Percentiles rank a stretch among this genome's conserved stretches.
These are phyloP conservation scores for Talaromyces sp. DNA, from an alignment of 2,329 filamentous ascomycete genomes.

Conservation along the genomic window DNA sequence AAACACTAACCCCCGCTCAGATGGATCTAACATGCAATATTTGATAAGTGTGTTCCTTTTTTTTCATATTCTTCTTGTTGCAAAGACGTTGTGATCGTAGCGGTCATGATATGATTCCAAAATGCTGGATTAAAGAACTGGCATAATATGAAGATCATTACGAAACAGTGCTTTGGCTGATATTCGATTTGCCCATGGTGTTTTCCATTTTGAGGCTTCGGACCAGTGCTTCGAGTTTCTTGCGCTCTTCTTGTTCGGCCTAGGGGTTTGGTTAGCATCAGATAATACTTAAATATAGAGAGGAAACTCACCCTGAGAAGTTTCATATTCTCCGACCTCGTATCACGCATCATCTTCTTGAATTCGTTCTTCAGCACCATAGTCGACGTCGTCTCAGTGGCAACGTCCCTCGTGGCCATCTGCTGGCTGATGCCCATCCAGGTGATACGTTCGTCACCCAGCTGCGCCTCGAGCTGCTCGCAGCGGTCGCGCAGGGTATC, in stretches of 20 bases:
- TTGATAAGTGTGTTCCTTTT: not conserved
- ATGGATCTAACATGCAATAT: not conserved
- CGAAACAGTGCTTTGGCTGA: conserved; percentile 27
- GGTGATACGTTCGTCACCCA: conserved; percentile 63
- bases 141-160: not conserved
- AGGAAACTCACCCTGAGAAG: conserved; percentile 54
- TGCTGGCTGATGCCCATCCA: conserved; percentile 59
- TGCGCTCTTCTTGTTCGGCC: conserved; percentile 67
- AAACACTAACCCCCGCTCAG: not conserved
- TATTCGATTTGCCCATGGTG: conserved; percentile 27
- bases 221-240: conserved; percentile 60
- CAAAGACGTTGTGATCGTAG: conserved; percentile 2
- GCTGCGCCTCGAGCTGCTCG: conserved; percentile 58
- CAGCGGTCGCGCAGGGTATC: conserved; percentile 60
- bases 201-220: conserved; percentile 45
- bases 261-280: conserved; percentile 26
- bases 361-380: conserved; percentile 69
- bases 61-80: not conserved
- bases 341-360: conserved; percentile 75
- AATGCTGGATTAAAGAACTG: not conserved
- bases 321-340: conserved; percentile 60
- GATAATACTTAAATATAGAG: not conserved
- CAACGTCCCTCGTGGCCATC: conserved; percentile 32
- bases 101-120: conserved; percentile 11
- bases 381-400: conserved; percentile 58